phyloP scores from a whole-genome alignment of 345 rosid species.

The Cardamine occulta region DNA sequence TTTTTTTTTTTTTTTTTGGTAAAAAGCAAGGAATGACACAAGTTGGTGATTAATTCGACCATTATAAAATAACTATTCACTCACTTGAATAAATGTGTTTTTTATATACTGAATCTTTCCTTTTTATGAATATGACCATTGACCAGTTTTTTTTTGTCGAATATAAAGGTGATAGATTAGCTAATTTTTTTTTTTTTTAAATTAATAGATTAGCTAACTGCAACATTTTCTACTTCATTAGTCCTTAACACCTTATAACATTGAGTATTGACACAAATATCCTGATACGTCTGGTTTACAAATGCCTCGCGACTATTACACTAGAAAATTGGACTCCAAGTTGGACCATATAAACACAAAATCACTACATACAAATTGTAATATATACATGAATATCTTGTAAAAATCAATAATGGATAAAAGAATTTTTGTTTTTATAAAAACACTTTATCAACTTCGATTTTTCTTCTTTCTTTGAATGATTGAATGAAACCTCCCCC shows the following conservation, averaged over 20 bases:
- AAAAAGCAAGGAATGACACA: conserved; percentile 1
- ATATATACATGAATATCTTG: conserved; percentile 25
- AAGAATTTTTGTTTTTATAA: neutral
- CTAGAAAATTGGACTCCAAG: conserved; percentile 26
- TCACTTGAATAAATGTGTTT: neutral
- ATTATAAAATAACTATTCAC: neutral
- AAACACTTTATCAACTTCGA: conserved; percentile 40
- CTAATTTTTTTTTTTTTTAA: no score
- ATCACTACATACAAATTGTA: conserved; percentile 2
- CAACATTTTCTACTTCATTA: neutral
- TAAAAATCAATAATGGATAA: conserved; percentile 27
- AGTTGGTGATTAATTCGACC: conserved; percentile 8
- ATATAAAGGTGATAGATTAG: neutral
- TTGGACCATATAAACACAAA: conserved; percentile 19
- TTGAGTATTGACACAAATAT: neutral
- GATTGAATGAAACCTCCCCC: conserved; percentile 46
- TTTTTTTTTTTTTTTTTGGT: neutral
- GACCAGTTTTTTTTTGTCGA: neutral
- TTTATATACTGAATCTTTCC: neutral
- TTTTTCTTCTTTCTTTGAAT: conserved; percentile 34
- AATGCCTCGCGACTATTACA: conserved; percentile 25
- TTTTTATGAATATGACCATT: neutral
- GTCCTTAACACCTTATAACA: neutral
- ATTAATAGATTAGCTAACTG: neutral
- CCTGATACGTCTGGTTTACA: conserved; percentile 6